Percentiles rank a stretch among this genome's conserved stretches.
Evolutionary conservation across 768 basidiomycete genomes (phyloP).

Genomic region (Nidularia pulvinata): DNA sequence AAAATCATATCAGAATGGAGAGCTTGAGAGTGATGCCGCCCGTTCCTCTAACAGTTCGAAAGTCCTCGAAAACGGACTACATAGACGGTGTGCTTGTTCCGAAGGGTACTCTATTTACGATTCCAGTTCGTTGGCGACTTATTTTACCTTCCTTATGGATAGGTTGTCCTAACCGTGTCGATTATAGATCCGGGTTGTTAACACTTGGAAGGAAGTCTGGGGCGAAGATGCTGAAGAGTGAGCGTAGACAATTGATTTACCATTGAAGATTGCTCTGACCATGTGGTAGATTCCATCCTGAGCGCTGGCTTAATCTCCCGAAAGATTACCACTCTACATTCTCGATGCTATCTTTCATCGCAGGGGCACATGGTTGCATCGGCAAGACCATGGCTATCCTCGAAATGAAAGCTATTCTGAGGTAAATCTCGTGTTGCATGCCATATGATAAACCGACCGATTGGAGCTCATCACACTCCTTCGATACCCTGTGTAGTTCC

Average conservation of each 20-base stretch:
- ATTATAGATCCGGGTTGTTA: conserved; percentile 44
- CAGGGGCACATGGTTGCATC: conserved; percentile 44
- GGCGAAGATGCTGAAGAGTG: conserved; percentile 50
- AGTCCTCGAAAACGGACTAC: conserved; percentile 32
- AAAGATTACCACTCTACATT: conserved; percentile 27
- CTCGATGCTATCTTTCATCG: conserved; percentile 37
- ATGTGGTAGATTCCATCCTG: conserved; percentile 36
- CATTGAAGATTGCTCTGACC: too few species aligned
- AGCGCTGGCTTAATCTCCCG: conserved; percentile 42
- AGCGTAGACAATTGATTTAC: conserved; percentile 1
- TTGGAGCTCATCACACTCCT: background rate
- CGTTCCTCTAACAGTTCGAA: conserved; percentile 36
- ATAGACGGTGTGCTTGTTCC: conserved; percentile 43
- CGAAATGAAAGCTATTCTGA: conserved; percentile 46
- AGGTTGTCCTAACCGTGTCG: too few species aligned
- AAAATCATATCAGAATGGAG: conserved; percentile 29
- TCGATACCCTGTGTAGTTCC: conserved; percentile 13
- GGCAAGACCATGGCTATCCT: conserved; percentile 45
- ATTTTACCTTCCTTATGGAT: too few species aligned
- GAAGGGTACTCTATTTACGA: conserved; percentile 40
- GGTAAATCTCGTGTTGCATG: conserved; percentile 19
- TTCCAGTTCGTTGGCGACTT: conserved; percentile 36
- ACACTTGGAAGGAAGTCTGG: conserved; percentile 49
- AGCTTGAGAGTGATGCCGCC: conserved; percentile 41
- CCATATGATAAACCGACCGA: conserved; percentile 7